A percentile compares a stretch with the other conserved stretches of the same genome.
Evolutionary conservation across 2,329 filamentous ascomycete genomes (phyloP).

Genomic region (Xylariales sp.): DNA sequence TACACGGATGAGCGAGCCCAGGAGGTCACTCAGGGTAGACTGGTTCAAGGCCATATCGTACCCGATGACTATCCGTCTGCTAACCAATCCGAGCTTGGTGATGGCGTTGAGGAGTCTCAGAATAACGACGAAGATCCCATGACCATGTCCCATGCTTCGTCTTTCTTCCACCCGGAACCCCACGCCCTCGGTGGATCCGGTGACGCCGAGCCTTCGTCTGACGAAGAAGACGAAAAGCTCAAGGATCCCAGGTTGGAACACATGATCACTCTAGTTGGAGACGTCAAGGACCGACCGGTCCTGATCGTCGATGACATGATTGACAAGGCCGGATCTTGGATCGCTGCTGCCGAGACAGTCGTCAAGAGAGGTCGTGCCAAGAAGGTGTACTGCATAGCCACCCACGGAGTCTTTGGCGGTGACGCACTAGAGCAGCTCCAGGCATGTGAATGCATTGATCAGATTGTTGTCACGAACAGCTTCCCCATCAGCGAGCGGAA

Average conservation of each 20-base stretch:
- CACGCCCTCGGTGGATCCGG: constrained; percentile 78
- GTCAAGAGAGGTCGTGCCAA: constrained; percentile 89
- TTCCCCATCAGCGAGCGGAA: constrained; percentile 83
- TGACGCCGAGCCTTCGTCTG: constrained; percentile 77
- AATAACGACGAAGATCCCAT: constrained; percentile 65
- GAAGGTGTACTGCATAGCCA: constrained; percentile 96
- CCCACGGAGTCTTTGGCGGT: constrained; percentile 88
- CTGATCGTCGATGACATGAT: constrained; percentile 99
- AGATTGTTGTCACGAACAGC: constrained; percentile 93
- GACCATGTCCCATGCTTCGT: constrained; percentile 74
- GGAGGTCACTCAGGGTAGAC: constrained; percentile 85
- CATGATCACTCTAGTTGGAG: constrained; percentile 95
- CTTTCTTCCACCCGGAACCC: constrained; percentile 66
- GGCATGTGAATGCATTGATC: constrained; percentile 87
- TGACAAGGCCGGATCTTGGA: constrained; percentile 95
- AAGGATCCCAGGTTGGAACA: constrained; percentile 79
- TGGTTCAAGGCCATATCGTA: constrained; percentile 92
- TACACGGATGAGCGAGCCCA: constrained; percentile 78
- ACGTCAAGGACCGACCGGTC: constrained; percentile 82
- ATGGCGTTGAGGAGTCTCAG: constrained; percentile 50
- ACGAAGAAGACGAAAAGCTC: constrained; percentile 90
- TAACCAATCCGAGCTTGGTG: constrained; percentile 58
- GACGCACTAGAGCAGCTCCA: constrained; percentile 88
- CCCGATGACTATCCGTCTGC: constrained; percentile 89
- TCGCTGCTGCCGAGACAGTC: constrained; percentile 93